Base-by-base conservation (phyloP, 768 basidiomycete genomes). In the Tremella fuciformis region DNA sequence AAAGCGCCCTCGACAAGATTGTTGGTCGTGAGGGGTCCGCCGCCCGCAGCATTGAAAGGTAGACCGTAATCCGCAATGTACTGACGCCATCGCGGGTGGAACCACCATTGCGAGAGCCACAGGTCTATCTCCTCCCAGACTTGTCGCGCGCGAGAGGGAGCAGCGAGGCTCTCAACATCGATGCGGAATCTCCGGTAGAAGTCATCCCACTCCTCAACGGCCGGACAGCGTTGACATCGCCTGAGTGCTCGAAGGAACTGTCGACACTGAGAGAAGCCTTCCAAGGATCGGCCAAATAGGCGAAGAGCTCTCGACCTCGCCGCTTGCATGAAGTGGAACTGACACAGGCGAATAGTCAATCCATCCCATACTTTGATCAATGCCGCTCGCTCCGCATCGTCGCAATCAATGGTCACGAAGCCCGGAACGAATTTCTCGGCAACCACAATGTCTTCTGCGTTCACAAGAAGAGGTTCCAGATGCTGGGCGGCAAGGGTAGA, bases 321-420 rank as follows among this genome's bases (percentile, higher is more conserved):
- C 6, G 49, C 34, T 22, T 58, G 57, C 49, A 58, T 58, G 39
- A 58, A 4, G 26, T 58, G 57, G 38, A 58, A 58, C 40, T 58
- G 57, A 29, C 57, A 58, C 6, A 41, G 18, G 16, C 57, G 29
- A 13, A 58, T 58, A 2, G 57, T 8, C 13, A 41, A 3, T 3
- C 15, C n/a, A 8, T 49, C 50, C 6, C n/a, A 58, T 8, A 13
- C 50, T 21, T 21, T 13, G 18, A 42, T 4, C 6, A 58, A 52
- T 21, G 57, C 57, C 6, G 9, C 18, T 21, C 57, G 50, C 19
- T 52, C 50, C 11, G 57, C 50, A 24, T 39, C 57, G 25, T 44
- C 34, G 13, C 37, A 26, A 53, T 58, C 57, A n/a, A 58, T 58
- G 50, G 53, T 58, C 21, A 58, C 26, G 26, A 53, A 58, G 8